Percentiles rank a stretch among this genome's conserved stretches.
These are phyloP conservation scores for Xylaria telfairii DNA, from an alignment of 495 filamentous ascomycete genomes.

Conservation along the genomic window DNA sequence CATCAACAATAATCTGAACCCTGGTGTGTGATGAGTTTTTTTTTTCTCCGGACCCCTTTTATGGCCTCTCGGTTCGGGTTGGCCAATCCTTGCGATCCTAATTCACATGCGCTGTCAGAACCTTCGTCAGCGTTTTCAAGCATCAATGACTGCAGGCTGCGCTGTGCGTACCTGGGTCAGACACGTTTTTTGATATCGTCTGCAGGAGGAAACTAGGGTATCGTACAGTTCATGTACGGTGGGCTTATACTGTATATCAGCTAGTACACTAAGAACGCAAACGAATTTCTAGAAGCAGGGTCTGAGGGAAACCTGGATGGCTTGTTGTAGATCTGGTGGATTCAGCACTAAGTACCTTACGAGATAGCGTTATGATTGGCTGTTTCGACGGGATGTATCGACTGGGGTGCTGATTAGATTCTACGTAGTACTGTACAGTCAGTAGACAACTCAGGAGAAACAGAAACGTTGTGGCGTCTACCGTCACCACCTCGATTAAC, in stretches of 20 bases:
- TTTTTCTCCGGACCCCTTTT: conserved; percentile 10
- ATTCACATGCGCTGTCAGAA: conserved; percentile 7
- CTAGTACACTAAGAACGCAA: background rate
- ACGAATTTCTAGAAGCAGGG: conserved; percentile 25
- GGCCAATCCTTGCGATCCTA: background rate
- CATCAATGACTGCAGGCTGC: background rate
- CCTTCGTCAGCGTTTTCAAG: background rate
- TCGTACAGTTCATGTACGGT: conserved; percentile 3
- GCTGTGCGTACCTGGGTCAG: background rate
- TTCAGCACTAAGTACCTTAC: background rate
- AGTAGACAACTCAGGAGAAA: background rate
- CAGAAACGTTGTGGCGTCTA: conserved; percentile 1
- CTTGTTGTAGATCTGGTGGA: conserved; percentile 18
- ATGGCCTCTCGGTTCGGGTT: background rate
- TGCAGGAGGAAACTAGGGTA: background rate
- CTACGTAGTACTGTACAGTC: background rate
- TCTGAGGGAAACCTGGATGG: background rate
- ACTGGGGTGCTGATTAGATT: background rate
- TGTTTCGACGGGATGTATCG: background rate
- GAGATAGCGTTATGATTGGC: background rate
- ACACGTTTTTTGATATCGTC: conserved; percentile 7
- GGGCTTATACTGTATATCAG: background rate
- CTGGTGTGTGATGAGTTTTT: background rate
- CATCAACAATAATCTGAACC: conserved; percentile 1
- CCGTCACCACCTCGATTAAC: background rate